Evolutionary conservation across 148 eudicot genomes (phyloP), one percentile per base, ranked within the genome.

Genomic region (Chenopodium formosanum): DNA sequence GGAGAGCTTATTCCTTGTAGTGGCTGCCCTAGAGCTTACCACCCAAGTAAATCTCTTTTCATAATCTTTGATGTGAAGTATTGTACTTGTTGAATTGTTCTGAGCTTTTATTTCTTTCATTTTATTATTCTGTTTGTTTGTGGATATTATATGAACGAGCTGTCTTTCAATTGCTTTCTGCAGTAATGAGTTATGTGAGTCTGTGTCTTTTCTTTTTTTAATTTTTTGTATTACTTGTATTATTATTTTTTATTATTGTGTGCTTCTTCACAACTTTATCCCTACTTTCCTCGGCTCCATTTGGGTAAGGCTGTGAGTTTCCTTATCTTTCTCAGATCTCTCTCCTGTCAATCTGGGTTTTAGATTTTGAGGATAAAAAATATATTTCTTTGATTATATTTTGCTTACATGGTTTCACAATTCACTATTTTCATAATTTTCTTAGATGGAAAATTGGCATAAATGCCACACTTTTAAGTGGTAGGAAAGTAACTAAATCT

Each of bases 1-100:
- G 98, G 95, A 70, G 95, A 92, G 82, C 88, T 96, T 66, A 81
- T 92, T 63, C 75, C 89, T 73, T 94, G 98, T 78, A 89, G 86
- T 75, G 92, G 97, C 63, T 96, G 99, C 83, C 97, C 97, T 77
- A 81, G 90, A 84, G 88, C 88, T 68, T 88, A 81, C 80, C 90
- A 88, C 70, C 81, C 75, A 86, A 78, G 90, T 88, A 84, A 75
- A 75, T 9, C 78, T 66, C 27, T 27, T 75, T 23, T 23, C 70
- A 32, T 69, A 76, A 52, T 37, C 50, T 70, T 23, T 82, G 77
- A 50, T 74, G 12, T 52, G 23, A 1, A 50, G 13, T 47, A 52
- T 27, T 52, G 40, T 50, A 73, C 32, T 72, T 2, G 58, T 7
- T 22, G 13, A n/a, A 37, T 40, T 20, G 29, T 23, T 40, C 4